Evolutionary conservation across 2,329 filamentous ascomycete genomes (phyloP), one percentile per base, ranked within the genome.

Genomic region (Onygenales sp.): DNA sequence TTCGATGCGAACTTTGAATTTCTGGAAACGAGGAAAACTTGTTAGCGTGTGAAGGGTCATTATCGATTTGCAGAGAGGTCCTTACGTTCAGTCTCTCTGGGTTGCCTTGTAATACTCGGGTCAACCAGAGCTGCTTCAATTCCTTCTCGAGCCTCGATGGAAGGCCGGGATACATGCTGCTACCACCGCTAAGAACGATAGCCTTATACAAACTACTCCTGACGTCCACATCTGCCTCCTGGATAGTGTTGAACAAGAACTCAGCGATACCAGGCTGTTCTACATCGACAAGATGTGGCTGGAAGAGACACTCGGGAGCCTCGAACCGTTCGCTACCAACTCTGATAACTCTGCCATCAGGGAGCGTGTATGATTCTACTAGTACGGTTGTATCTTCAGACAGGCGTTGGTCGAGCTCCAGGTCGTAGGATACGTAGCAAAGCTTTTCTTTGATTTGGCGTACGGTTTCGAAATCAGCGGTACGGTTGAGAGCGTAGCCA

Each of bases 361-460:
- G 93, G 8, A 98, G 80, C 1, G 93, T 98, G 77, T 98, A 98
- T 67, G 88, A 94, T 74, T 98, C 93, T 9, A 98, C 93, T 52
- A 98, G 78, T 7, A 96, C 90, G 1, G 93, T 98, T 13, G 93
- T 98, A 65, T 98, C 93, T 74, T 98, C 93, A 66, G 88, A 94
- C 59, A 98, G 83, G 62, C 88, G 85, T 76, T 97, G 91, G 77
- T 98, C 93, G 52, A 98, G 79, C 72, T 95, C 90, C 54, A 98
- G 82, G 70, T 98, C 93, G 77, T 97, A 98, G 10, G 91, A 96
- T 54, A 98, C 92, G 70, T 98, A 98, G 80, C 93, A 97, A 50
- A 98, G 86, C 80, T 98, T 98, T 79, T 98, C 93, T 77, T 98
- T 98, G 77, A 98, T 97, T 72, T 97, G 92, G 57, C 93, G 87